Base-by-base conservation (phyloP, 805 yeast species). In the Hanseniaspora valbyensis region DNA sequence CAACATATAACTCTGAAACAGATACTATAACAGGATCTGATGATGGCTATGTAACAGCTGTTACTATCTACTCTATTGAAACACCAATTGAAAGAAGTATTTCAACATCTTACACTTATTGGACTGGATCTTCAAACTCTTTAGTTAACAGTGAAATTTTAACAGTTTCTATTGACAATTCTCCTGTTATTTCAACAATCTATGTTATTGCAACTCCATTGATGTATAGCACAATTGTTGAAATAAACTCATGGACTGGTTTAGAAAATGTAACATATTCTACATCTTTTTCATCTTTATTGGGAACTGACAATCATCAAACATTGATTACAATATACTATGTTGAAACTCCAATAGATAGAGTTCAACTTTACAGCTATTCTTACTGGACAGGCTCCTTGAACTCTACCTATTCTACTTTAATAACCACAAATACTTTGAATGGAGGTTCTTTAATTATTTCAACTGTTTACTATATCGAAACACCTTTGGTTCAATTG, bases 311-410 rank as follows among this genome's bases (percentile, higher is more conserved):
- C 21, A 54, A 53, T 14, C 38, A 36, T 1, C 53, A 42, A 18
- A 52, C 56, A 19, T 41, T 45, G 4, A 51, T 39, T n/a, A 56
- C 56, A 18, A 22, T 54, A 21, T 52, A 44, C 44, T 53, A 52
- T 32, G 54, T 55, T 13, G 53, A 54, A 44, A 54, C 56, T 29
- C 58, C 58, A 37, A 42, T 49, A 24, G 46, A 42, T 25, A 36
- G 52, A 49, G 30, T 41, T 13, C 19, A 16, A 26, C 5, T 29
- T 28, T 25, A 43, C 6, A 22, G 39, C 13, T 42, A 18, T 29
- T 42, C 52, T 38, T 50, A 42, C 21, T 50, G 46, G 48, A 50
- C 40, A 1, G 52, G 52, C 2, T 29, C 37, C 13, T n/a, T n/a
- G 8, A 50, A 42, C 7, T 38, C 49, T n/a, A 50, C 52, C 3